Evolutionary conservation across 1,139 yeast species (phyloP).

Genomic region (Geotrichum phurueaensis): DNA sequence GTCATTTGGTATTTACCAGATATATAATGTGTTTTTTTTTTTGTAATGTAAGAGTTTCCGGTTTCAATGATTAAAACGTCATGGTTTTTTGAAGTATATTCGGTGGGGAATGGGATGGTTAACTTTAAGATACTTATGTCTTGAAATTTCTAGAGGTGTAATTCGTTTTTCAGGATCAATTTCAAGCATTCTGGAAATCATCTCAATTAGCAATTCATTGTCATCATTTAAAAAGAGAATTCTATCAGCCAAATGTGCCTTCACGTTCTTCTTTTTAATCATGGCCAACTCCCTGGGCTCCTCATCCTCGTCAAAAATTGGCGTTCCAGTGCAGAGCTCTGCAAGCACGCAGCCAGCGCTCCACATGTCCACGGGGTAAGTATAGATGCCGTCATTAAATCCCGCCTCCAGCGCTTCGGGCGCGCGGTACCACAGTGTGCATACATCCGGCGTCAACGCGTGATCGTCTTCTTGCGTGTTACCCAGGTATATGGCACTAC

Average conservation of each 20-base stretch:
- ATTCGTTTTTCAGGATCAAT: constrained; percentile 88
- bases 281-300: constrained; percentile 7
- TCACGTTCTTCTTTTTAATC: constrained; percentile 66
- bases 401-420: constrained; percentile 54
- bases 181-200: constrained; percentile 70
- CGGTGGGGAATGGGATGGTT: background rate
- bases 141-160: constrained; percentile 84
- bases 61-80: background rate
- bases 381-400: constrained; percentile 60
- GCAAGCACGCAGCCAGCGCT: constrained; percentile 53
- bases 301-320: constrained; percentile 7
- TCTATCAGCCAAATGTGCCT: constrained; percentile 95
- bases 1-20: background rate
- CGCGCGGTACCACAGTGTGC: constrained; percentile 73
- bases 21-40: background rate
- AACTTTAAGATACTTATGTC: constrained; percentile 75
- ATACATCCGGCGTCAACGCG: constrained; percentile 45
- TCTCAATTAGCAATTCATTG: constrained; percentile 51
- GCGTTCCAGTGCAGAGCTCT: constrained; percentile 11
- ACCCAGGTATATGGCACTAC: constrained; percentile 52
- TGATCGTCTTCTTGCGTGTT: background rate
- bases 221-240: constrained; percentile 70
- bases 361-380: constrained; percentile 72
- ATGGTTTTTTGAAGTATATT: background rate
- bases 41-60: background rate